Base-by-base conservation (phyloP, 345 rosid species). In the Lagerstroemia speciosa region DNA sequence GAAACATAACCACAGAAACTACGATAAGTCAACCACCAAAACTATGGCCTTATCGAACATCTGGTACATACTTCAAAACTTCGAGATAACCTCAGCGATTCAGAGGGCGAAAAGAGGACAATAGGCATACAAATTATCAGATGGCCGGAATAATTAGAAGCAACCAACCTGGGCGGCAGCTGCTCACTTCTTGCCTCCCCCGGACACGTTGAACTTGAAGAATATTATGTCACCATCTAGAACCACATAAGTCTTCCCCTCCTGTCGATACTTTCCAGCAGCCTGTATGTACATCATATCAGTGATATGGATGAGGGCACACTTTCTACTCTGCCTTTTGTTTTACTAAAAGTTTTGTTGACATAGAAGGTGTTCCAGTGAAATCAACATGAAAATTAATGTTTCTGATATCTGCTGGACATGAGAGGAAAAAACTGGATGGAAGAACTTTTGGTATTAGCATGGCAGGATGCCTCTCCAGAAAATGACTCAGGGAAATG, bases 171-270 rank as follows among this genome's bases (percentile, higher is more conserved):
- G 33, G 63, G 20, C 34, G 16, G 6, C 19, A 14, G 48, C 34
- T 62, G 40, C 80, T 88, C 90, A 89, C 83, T 95, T 95, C 89
- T 95, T 95, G 50, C 99, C 99, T 61, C 97, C 98, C 17, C 98
- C 90, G 1, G 98, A 92, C 46, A 92, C 98, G 52, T 94, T 95
- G 78, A 95, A 95, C 89, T 95, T 95, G 86, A 95, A 95, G 79
- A 87, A 90, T 73, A 94, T 91, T 31, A 91, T 33, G 82, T 94
- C 99, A 58, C 93, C 98, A 36, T 94, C 99, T 75, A 87, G 99
- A 48, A 94, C 99, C 50, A 89, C 81, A 66, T 94, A 94, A 1
- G 97, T 91, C 80, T 94, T 94, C 37, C 99, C 99, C 71, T 89
- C 98, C 77, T 94, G 99, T 72, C 75, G 84, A 72, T 91, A 94